phyloP scores from a whole-genome alignment of 805 yeast genomes.

The Ogataea ganodermae region DNA sequence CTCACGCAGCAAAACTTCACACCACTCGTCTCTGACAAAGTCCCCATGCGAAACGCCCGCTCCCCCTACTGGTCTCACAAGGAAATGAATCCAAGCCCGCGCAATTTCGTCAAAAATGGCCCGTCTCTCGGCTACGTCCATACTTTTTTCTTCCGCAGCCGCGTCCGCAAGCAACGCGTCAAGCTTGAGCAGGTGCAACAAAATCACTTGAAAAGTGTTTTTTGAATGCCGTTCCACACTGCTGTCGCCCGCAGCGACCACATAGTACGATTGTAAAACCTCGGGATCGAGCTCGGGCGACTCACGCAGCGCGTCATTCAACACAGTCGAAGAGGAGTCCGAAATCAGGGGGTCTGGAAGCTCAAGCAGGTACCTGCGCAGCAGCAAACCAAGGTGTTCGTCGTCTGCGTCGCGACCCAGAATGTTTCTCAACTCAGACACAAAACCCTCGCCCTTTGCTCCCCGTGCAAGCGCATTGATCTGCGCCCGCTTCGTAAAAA shows the following conservation, averaged over 20 bases:
- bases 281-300: constrained; percentile 18
- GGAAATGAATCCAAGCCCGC: constrained; percentile 16
- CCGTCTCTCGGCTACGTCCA: neutral
- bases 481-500: constrained; percentile 13
- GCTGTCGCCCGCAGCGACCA: constrained; percentile 12
- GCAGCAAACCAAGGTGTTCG: constrained; percentile 16
- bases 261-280: constrained; percentile 15
- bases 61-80: constrained; percentile 12
- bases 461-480: constrained; percentile 14
- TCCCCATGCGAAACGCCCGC: neutral
- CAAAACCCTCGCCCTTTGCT: constrained; percentile 1
- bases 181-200: constrained; percentile 15
- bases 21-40: constrained; percentile 12
- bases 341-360: constrained; percentile 22
- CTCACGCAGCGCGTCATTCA: constrained; percentile 19
- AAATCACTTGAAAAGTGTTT: constrained; percentile 17
- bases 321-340: constrained; percentile 12
- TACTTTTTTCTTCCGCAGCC: constrained; percentile 5
- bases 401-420: constrained; percentile 6
- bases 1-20: constrained; percentile 11
- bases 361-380: constrained; percentile 23
- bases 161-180: constrained; percentile 8
- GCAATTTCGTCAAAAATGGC: constrained; percentile 11
- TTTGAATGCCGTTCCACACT: constrained; percentile 12
- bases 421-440: constrained; percentile 2